phyloP scores from a whole-genome alignment of 2,329 filamentous ascomycete species.

The Ceratocystis lukuohia region DNA sequence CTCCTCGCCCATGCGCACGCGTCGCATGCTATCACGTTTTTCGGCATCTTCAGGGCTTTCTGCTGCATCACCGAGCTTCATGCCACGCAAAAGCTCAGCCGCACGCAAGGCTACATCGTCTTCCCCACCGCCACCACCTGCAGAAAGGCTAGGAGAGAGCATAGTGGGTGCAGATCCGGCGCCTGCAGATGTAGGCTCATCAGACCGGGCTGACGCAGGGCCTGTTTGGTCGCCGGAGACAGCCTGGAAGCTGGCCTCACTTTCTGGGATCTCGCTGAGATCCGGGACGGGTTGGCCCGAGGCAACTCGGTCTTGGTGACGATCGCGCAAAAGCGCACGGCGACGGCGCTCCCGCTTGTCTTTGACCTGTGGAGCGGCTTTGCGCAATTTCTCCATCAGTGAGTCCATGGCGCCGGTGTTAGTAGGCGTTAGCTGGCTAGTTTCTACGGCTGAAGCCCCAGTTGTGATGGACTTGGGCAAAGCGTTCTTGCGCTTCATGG shows the following conservation, averaged over 20 bases:
- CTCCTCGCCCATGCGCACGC: constrained; percentile 69
- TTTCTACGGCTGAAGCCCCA: constrained; percentile 24
- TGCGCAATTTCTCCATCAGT: constrained; percentile 83
- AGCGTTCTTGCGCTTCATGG: constrained; percentile 81
- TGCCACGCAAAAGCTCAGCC: constrained; percentile 68
- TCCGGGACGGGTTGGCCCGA: constrained; percentile 82
- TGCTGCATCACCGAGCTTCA: constrained; percentile 53
- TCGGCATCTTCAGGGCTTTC: constrained; percentile 37
- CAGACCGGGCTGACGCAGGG: constrained; percentile 26
- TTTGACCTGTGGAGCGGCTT: constrained; percentile 76
- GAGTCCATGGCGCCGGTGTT: constrained; percentile 91
- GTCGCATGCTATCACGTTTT: constrained; percentile 48
- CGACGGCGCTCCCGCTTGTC: constrained; percentile 82
- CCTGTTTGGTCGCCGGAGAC: background rate
- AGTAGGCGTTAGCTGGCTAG: constrained; percentile 47
- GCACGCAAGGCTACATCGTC: constrained; percentile 78
- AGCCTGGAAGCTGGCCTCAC: constrained; percentile 26
- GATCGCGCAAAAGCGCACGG: constrained; percentile 76
- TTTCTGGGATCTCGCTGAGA: constrained; percentile 41
- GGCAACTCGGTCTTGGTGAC: constrained; percentile 77
- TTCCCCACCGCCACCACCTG: constrained; percentile 32
- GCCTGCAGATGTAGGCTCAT: constrained; percentile 23
- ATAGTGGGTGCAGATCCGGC: constrained; percentile 22
- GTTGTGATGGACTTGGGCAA: constrained; percentile 45
- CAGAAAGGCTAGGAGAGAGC: constrained; percentile 35